Percentiles rank a stretch among this genome's conserved stretches.
Conservation (phyloP, 495 filamentous ascomycete genomes). For the Neurospora sublineolata region DNA sequence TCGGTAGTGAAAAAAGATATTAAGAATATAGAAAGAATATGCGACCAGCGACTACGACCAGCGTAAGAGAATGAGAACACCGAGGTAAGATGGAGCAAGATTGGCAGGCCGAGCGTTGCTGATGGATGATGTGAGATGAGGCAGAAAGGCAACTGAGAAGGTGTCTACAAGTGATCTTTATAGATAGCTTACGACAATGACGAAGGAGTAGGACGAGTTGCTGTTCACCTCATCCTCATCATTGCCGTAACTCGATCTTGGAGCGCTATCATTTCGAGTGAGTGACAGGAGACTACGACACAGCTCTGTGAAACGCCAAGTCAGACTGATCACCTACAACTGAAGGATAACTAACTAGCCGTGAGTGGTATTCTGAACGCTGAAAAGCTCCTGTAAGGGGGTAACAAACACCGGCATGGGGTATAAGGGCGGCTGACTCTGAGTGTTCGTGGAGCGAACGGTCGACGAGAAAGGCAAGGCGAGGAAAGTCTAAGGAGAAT, state of each 20-base stretch:
- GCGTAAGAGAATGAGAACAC: conserved; percentile 17
- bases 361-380: neutral
- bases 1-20: neutral
- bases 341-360: neutral
- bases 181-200: neutral
- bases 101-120: conserved; percentile 20
- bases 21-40: conserved; percentile 12
- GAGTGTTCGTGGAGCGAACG: neutral
- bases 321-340: neutral
- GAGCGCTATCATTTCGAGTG: neutral
- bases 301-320: neutral
- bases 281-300: neutral
- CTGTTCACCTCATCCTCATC: neutral
- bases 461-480: neutral
- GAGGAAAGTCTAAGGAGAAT: neutral
- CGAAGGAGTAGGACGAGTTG: neutral
- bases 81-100: conserved; percentile 15
- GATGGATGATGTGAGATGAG: conserved; percentile 31
- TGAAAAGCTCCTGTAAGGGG: neutral
- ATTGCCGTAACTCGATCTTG: neutral
- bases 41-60: conserved; percentile 30
- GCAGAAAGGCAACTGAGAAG: conserved; percentile 7
- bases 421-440: neutral
- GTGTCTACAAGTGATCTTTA: neutral
- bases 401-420: neutral